phyloP scores from a whole-genome alignment of 2,329 filamentous ascomycete genomes.

The Fusarium anguioides region DNA sequence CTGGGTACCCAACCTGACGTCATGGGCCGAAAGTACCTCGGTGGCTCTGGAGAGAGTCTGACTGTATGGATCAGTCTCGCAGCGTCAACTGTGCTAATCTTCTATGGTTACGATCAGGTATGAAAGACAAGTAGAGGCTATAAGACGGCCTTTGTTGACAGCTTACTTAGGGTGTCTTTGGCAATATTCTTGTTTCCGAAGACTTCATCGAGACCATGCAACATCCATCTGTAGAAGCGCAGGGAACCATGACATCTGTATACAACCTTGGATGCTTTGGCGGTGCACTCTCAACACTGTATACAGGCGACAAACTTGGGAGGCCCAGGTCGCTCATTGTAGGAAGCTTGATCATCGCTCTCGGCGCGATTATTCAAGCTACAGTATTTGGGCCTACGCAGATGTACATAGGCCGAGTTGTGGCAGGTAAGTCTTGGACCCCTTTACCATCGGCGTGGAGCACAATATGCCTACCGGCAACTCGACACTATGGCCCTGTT shows the following conservation, averaged over 20 bases:
- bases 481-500: neutral
- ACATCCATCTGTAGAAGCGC: neutral
- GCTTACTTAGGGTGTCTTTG: neutral
- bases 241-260: neutral
- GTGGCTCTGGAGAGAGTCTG: neutral
- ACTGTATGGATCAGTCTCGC: neutral
- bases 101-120: neutral
- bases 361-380: neutral
- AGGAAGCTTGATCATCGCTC: neutral
- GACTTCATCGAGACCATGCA: neutral
- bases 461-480: too few relatives aligned
- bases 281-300: neutral
- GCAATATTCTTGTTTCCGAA: neutral
- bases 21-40: neutral
- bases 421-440: neutral
- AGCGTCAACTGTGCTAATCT: neutral
- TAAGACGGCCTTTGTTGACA: neutral
- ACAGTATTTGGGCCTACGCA: neutral
- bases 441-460: too few relatives aligned
- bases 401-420: neutral
- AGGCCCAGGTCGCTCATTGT: neutral
- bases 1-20: neutral
- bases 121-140: neutral
- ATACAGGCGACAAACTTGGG: neutral
- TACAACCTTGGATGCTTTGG: neutral